phyloP scores from a whole-genome alignment of 2,329 filamentous ascomycete genomes.

The Talaromyces funiculosus region DNA sequence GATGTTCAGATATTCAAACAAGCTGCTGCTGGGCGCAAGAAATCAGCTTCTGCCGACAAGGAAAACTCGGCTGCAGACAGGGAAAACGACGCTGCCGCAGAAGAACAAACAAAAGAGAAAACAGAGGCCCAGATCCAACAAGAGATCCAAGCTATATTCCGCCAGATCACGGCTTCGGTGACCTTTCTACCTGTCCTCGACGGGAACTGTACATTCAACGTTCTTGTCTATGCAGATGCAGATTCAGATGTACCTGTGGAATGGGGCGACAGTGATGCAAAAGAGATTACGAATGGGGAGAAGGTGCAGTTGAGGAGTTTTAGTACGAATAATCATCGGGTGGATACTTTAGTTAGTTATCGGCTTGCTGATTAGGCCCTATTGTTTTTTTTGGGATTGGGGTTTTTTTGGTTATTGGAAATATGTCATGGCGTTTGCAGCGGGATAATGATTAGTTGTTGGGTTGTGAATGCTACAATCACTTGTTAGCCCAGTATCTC shows the following conservation, averaged over 20 bases:
- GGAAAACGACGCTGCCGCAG: constrained; percentile 29
- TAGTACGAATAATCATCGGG: constrained; percentile 87
- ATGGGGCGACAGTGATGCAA: constrained; percentile 97
- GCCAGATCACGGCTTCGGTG: constrained; percentile 95
- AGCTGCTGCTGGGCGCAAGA: constrained; percentile 50
- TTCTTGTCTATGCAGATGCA: constrained; percentile 93
- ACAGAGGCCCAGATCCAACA: constrained; percentile 90
- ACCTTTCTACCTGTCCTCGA: constrained; percentile 92
- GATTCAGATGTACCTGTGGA: constrained; percentile 95
- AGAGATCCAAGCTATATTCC: constrained; percentile 94
- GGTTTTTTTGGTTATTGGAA: neutral
- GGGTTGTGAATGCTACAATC: neutral
- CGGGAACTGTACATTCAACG: constrained; percentile 97
- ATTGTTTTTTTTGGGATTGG: neutral
- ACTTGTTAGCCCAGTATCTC: neutral
- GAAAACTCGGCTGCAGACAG: constrained; percentile 51
- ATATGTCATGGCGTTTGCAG: neutral
- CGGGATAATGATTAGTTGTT: neutral
- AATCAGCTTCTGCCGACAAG: constrained; percentile 34
- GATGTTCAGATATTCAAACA: constrained; percentile 59
- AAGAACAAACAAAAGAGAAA: constrained; percentile 55
- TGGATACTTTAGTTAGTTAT: constrained; percentile 95
- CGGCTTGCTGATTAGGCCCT: constrained; percentile 44
- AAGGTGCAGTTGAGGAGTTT: constrained; percentile 94
- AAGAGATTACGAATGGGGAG: constrained; percentile 91